A percentile compares a stretch with the other conserved stretches of the same genome.
These are phyloP conservation scores for Waltergamsia citrina DNA, from an alignment of 2,329 filamentous ascomycete genomes.

Conservation along the genomic window DNA sequence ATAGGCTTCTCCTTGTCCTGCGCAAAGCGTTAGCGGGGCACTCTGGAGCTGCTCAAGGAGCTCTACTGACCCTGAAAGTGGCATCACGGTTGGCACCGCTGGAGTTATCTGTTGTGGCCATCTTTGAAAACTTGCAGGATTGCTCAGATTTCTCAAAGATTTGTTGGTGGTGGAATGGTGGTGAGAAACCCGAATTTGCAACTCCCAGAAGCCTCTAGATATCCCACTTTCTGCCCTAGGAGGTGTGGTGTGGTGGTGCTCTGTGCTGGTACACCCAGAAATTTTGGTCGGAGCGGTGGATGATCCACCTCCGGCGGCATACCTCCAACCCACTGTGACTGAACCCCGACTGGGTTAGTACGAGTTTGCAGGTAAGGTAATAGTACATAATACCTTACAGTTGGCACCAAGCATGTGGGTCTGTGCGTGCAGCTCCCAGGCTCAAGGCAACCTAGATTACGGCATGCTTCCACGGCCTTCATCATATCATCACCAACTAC, in stretches of 20 bases:
- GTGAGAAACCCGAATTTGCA: constrained; percentile 2
- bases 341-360: too few relatives aligned
- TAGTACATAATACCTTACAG: background rate
- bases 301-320: constrained; percentile 27
- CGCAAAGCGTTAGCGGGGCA: constrained; percentile 25
- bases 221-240: constrained; percentile 30
- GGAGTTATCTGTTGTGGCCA: constrained; percentile 28
- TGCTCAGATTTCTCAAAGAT: constrained; percentile 12
- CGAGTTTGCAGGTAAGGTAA: too few relatives aligned
- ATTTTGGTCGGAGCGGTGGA: constrained; percentile 29
- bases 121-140: constrained; percentile 28
- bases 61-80: constrained; percentile 44
- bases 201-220: constrained; percentile 11
- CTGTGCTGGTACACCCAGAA: constrained; percentile 23
- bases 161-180: constrained; percentile 14
- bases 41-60: constrained; percentile 20
- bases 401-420: background rate
- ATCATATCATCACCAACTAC: constrained; percentile 15
- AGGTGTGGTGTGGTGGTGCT: constrained; percentile 2
- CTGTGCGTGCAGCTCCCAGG: constrained; percentile 6
- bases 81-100: constrained; percentile 36
- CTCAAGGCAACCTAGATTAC: constrained; percentile 32
- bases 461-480: constrained; percentile 25
- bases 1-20: constrained; percentile 96
- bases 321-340: too few relatives aligned